Conservation (phyloP, 371 early-diverging fungal genomes). For the Haplosporangium sp. region DNA sequence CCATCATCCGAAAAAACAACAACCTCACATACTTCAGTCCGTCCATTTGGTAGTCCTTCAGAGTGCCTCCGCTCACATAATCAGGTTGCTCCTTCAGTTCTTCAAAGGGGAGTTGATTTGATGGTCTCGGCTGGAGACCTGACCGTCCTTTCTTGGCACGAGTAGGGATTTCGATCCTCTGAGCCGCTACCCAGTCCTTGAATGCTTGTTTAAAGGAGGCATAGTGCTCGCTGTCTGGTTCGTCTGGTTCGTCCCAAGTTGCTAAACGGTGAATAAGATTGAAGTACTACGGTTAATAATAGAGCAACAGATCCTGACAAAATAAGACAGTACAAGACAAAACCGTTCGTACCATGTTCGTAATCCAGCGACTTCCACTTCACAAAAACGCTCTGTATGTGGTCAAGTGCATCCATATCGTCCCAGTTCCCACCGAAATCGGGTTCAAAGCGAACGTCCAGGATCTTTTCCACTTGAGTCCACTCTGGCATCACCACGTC, state of each 20-base stretch:
- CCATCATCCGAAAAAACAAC: background rate
- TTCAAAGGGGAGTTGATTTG: slow-evolving; percentile 46
- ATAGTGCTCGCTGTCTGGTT: slow-evolving; percentile 52
- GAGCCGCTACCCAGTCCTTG: slow-evolving; percentile 52
- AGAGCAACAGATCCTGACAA: background rate
- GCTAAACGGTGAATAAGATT: slow-evolving; percentile 12
- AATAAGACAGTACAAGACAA: background rate
- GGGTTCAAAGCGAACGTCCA: slow-evolving; percentile 56
- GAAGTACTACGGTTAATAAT: no score
- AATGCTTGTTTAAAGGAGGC: slow-evolving; percentile 45
- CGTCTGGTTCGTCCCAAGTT: slow-evolving; percentile 56
- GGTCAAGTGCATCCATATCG: slow-evolving; percentile 55
- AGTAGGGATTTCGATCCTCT: slow-evolving; percentile 54
- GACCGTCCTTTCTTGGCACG: slow-evolving; percentile 56
- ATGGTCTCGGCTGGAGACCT: slow-evolving; percentile 49
- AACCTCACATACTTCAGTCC: slow-evolving; percentile 77
- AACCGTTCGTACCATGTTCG: slow-evolving; percentile 57
- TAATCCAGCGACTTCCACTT: slow-evolving; percentile 61
- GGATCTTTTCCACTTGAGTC: slow-evolving; percentile 60
- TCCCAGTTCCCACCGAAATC: slow-evolving; percentile 48
- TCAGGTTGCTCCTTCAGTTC: slow-evolving; percentile 73
- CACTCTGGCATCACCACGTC: slow-evolving; percentile 56
- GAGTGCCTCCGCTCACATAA: slow-evolving; percentile 69
- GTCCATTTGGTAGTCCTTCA: slow-evolving; percentile 88
- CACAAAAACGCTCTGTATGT: slow-evolving; percentile 54